phyloP scores from a whole-genome alignment of 2,329 filamentous ascomycete species.

The Diaporthe citrichinensis region DNA sequence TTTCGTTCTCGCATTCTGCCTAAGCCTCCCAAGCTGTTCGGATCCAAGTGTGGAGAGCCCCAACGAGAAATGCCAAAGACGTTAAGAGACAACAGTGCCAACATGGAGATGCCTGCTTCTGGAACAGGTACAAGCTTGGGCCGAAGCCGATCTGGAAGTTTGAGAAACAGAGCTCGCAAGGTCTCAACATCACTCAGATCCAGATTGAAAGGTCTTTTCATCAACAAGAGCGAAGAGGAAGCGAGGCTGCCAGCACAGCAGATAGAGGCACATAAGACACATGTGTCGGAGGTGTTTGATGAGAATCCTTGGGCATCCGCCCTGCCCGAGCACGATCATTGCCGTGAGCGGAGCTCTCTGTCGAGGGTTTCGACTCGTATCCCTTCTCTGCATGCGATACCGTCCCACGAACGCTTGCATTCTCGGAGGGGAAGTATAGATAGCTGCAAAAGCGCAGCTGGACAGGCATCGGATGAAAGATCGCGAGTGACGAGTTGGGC shows the following conservation, averaged over 20 bases:
- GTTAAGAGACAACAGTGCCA: constrained; percentile 61
- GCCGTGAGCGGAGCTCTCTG: constrained; percentile 48
- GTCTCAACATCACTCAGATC: constrained; percentile 74
- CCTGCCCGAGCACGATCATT: constrained; percentile 29
- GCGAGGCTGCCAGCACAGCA: constrained; percentile 65
- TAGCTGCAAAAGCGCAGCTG: constrained; percentile 58
- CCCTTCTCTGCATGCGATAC: constrained; percentile 64
- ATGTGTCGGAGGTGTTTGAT: constrained; percentile 45
- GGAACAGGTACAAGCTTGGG: constrained; percentile 37
- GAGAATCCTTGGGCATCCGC: constrained; percentile 19
- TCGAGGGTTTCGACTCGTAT: constrained; percentile 63
- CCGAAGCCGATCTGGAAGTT: constrained; percentile 49
- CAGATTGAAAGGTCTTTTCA: constrained; percentile 72
- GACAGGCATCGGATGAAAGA: constrained; percentile 62
- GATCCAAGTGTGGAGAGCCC: constrained; percentile 53
- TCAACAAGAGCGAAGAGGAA: constrained; percentile 54
- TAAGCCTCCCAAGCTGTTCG: constrained; percentile 61
- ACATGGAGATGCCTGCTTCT: constrained; percentile 33
- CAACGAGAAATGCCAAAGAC: constrained; percentile 63
- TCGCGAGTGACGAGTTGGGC: constrained; percentile 83
- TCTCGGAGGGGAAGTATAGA: constrained; percentile 70
- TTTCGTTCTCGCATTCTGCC: constrained; percentile 48
- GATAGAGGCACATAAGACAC: constrained; percentile 59
- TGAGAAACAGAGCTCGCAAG: constrained; percentile 70
- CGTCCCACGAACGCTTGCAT: constrained; percentile 60